Evolutionary conservation across 228 moss, liverwort and hornwort species (phyloP), one percentile per base, ranked within the genome.

Genomic region (Sphagnum fallax): DNA sequence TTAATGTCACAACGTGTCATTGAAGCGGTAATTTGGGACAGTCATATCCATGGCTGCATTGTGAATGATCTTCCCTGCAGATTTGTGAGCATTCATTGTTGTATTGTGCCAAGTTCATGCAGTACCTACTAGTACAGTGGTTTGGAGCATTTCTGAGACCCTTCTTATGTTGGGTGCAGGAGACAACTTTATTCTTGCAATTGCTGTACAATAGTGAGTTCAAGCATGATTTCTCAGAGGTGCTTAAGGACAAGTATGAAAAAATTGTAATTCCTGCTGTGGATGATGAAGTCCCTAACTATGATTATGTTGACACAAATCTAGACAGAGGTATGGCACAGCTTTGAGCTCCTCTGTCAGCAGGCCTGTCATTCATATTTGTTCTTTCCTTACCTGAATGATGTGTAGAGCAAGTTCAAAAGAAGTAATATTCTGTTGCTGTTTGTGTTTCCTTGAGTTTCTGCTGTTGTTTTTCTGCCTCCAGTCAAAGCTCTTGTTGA

Each of bases 111-210:
- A 32, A 32, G 32, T 32, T 32, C 32, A 32, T 32, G 32, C 2
- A 32, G 32, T 32, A 32, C 32, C 32, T 32, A 32, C 3, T 32
- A 32, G 32, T 32, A 32, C 2, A 32, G 32, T 2, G 32, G 32
- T 32, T 32, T 2, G 32, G 32, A 32, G 32, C 32, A 32, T 32
- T 32, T 32, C 32, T 32, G 32, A 32, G 32, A 32, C 32, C 32
- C 32, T 32, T 2, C 4, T 65, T n/a, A 59, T 75, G 74, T 67
- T 67, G 62, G 78, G 52, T 84, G 87, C 84, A 98, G 97, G 93
- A 91, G 75, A 98, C 93, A 57, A 93, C 97, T 11, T 74, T 90
- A 59, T 90, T 90, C 80, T 71, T 98, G 82, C 97, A 91, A 75
- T 93, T 98, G 97, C 93, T 98, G 53, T 93, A 93, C 49, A 77